These are phyloP conservation scores for Aspergillus ellipticus DNA, from an alignment of 495 filamentous ascomycete genomes.

Conservation along the genomic window DNA sequence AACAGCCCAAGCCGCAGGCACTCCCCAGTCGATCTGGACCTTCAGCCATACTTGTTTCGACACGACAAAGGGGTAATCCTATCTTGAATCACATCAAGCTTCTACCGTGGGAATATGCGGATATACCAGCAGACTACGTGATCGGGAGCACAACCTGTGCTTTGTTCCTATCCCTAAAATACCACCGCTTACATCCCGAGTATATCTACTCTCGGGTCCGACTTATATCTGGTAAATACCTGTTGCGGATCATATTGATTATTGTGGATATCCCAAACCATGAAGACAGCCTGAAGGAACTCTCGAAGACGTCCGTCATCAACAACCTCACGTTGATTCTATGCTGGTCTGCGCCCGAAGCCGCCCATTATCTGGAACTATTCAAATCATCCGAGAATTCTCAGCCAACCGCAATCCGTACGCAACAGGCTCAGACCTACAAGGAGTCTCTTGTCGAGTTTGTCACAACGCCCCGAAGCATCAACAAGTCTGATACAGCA, in stretches of 20 bases:
- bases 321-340: conserved; percentile 90
- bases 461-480: conserved; percentile 78
- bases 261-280: conserved; percentile 94
- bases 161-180: conserved; percentile 91
- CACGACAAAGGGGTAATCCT: conserved; percentile 91
- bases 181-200: conserved; percentile 94
- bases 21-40: conserved; percentile 64
- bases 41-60: conserved; percentile 79
- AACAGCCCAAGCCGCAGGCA: conserved; percentile 84
- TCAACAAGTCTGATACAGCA: conserved; percentile 93
- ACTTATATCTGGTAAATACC: conserved; percentile 73
- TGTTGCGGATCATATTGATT: conserved; percentile 75
- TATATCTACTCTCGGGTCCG: conserved; percentile 94
- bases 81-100: conserved; percentile 77
- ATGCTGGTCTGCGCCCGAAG: conserved; percentile 91
- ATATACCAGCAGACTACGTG: conserved; percentile 90
- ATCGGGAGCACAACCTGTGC: conserved; percentile 85
- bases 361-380: conserved; percentile 85
- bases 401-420: conserved; percentile 72
- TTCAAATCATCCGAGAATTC: conserved; percentile 93
- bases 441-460: conserved; percentile 90
- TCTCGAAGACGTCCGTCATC: conserved; percentile 84
- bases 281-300: conserved; percentile 72
- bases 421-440: conserved; percentile 77
- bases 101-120: conserved; percentile 94